A percentile compares a stretch with the other conserved stretches of the same genome.
Conservation (phyloP, 2,329 filamentous ascomycete genomes). For the Arthroderma sp. region DNA sequence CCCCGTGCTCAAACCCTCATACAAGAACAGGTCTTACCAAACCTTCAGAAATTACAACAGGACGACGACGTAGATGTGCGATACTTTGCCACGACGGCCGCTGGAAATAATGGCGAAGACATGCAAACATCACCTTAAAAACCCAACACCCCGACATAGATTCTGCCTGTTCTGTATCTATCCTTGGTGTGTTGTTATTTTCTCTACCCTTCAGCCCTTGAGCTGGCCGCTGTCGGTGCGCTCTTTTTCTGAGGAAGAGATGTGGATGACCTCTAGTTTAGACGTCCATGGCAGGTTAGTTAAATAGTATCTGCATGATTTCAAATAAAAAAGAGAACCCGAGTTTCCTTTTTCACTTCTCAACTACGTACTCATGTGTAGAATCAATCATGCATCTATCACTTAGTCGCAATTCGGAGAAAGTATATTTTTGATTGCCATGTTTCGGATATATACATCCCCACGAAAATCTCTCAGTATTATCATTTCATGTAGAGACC, state of each 20-base stretch:
- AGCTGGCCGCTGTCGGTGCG: not conserved
- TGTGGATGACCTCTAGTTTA: slow-evolving; percentile 1
- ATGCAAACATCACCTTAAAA: slow-evolving; percentile 40
- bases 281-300: slow-evolving; percentile 7
- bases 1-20: slow-evolving; percentile 66
- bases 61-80: slow-evolving; percentile 97
- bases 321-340: too few species aligned
- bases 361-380: too few species aligned
- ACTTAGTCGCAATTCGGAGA: too few species aligned
- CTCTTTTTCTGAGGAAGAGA: not conserved
- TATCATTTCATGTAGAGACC: too few species aligned
- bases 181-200: not conserved
- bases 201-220: not conserved
- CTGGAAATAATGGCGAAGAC: slow-evolving; percentile 41
- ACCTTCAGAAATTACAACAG: slow-evolving; percentile 87
- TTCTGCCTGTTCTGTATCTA: not conserved
- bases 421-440: too few species aligned
- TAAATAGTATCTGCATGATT: too few species aligned
- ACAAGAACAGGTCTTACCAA: slow-evolving; percentile 72
- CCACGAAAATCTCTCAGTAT: too few species aligned
- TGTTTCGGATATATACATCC: too few species aligned
- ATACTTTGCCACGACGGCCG: slow-evolving; percentile 90
- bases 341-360: too few species aligned
- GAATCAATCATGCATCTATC: too few species aligned
- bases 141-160: not conserved